These are phyloP conservation scores for Eucalyptus paniculata DNA, from an alignment of 345 rosid genomes.

Conservation along the genomic window DNA sequence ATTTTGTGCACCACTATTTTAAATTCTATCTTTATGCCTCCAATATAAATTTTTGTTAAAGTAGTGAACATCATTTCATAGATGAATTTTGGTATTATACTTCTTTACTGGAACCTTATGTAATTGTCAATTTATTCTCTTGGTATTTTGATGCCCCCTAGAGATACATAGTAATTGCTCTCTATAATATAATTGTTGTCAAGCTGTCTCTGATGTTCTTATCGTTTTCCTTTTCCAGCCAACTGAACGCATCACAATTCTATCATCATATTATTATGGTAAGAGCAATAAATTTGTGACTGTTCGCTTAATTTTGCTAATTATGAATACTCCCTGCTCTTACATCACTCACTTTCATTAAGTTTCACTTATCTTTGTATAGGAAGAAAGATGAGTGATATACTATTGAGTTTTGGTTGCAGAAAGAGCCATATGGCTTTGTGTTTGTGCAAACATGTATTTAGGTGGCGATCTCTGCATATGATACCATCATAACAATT, in stretches of 20 bases:
- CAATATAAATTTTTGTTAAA: background rate
- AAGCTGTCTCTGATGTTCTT: background rate
- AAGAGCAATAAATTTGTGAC: background rate
- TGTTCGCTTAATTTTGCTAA: background rate
- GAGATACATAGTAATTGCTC: background rate
- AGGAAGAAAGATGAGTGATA: background rate
- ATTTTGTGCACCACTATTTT: background rate
- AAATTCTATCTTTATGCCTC: background rate
- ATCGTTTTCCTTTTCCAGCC: slow-evolving; percentile 21
- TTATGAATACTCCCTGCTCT: background rate
- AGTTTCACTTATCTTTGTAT: background rate
- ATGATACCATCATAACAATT: background rate
- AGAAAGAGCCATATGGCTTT: background rate
- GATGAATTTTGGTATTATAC: background rate
- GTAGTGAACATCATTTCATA: background rate
- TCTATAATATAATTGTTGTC: background rate
- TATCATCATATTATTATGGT: slow-evolving; percentile 79
- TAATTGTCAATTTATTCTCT: background rate
- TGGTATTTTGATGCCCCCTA: background rate
- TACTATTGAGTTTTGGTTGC: background rate
- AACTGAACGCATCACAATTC: slow-evolving; percentile 75
- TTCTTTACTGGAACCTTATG: background rate
- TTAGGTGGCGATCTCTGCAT: background rate
- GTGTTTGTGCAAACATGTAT: background rate
- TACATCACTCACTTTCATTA: background rate